Conservation (phyloP, 192 early-diverging fungal genomes). For the Podochytrium sp. region DNA sequence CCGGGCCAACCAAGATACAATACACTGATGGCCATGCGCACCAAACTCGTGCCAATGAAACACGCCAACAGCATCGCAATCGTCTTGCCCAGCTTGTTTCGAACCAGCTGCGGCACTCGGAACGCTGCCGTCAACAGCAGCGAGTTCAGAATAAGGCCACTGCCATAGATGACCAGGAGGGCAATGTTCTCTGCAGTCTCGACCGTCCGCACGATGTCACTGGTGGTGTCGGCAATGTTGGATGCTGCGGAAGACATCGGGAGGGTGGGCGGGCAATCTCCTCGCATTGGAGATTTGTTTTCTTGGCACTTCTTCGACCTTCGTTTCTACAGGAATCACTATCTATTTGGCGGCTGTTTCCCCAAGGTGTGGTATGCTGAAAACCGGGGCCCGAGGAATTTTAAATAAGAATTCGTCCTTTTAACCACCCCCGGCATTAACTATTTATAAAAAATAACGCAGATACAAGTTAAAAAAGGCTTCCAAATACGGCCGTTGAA, state of each 20-base stretch:
- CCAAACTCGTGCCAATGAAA: neutral
- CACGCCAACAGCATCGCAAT: neutral
- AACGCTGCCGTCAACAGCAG: neutral
- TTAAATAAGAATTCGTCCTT: no score
- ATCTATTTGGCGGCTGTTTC: no score
- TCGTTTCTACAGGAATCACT: no score
- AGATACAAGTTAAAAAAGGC: neutral
- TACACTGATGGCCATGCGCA: neutral
- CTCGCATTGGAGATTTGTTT: no score
- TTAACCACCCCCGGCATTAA: no score
- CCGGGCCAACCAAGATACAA: neutral
- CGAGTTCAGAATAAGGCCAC: neutral
- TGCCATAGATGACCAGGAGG: neutral
- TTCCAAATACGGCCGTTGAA: constrained; percentile 1
- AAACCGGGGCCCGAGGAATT: no score
- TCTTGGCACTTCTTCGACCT: no score
- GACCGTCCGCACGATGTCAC: no score
- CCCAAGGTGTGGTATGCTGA: no score
- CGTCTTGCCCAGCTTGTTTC: neutral
- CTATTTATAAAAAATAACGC: neutral
- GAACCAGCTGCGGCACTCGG: neutral
- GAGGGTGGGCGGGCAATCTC: no score
- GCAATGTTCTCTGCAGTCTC: neutral
- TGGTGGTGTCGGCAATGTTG: no score
- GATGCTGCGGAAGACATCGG: no score